Base-by-base conservation (phyloP, 225 moss, liverwort and hornwort genomes). In the Pseudoscleropodium purum region DNA sequence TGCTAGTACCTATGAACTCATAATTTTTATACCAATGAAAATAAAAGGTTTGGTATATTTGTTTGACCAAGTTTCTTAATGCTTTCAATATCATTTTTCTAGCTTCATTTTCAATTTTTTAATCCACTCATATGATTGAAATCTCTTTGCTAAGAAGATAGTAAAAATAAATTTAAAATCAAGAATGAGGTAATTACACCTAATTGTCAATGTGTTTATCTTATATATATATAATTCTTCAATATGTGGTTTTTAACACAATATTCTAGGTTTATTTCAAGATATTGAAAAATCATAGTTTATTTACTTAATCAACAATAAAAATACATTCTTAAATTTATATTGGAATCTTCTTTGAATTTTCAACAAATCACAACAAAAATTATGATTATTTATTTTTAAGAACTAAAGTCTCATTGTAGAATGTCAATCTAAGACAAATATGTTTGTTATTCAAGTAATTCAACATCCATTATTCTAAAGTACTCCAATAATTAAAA, bases 41-140 rank as follows among this genome's bases (percentile, higher is more conserved):
- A 20, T 23, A 52, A 34, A 51, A 8, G 0, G 1, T 5, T 21
- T 52, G 8, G 2, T 34, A 52, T 14, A 34, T 8, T 34, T 77
- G 5, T 34, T 34, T 54, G 24, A 1, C 12, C 3, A 36, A 54
- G 5, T 54, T 54, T 76, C 3, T 23, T 3, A 20, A 7, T 1
- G 5, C 36, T 52, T 36, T 24, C 9, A 78, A 24, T 3, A 78
- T 15, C 36, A 36, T 36, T 24, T 34, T 34, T 14, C 20, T 21
- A 77, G 7, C 51, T 76, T 36, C 15, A 54, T 24, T 54, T 52
- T 78, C 0, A 54, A 14, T 36, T 30, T 21, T 77, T 15, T 15
- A 14, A 23, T 6, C 0, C 0, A 0, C 8, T 3, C 1, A 15
- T 36, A 52, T 52, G 14, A 52, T 52, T 77, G 8, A 52, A 8